Conservation (phyloP, 2,329 filamentous ascomycete species). For the Colletotrichum tanaceti region DNA sequence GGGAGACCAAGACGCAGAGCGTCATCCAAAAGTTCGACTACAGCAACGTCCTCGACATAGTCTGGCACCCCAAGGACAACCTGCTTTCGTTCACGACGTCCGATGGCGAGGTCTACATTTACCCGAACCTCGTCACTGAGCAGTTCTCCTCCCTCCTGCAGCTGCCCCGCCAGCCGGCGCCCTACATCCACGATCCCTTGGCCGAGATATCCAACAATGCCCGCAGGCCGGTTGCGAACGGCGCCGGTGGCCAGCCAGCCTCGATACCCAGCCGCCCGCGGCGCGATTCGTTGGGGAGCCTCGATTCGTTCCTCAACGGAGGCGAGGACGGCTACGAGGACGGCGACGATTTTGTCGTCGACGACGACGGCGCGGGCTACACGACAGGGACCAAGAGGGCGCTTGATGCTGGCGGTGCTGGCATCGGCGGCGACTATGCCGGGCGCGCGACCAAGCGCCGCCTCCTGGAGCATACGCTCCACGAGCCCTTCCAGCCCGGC, state of each 20-base stretch:
- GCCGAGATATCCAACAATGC: constrained; percentile 76
- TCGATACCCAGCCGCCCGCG: constrained; percentile 54
- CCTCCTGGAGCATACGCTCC: constrained; percentile 72
- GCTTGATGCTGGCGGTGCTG: constrained; percentile 63
- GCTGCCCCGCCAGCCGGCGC: constrained; percentile 76
- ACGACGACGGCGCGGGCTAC: constrained; percentile 96
- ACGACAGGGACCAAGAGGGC: constrained; percentile 68
- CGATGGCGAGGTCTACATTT: constrained; percentile 93
- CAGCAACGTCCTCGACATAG: constrained; percentile 83
- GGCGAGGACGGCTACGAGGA: constrained; percentile 62
- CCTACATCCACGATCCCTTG: constrained; percentile 85
- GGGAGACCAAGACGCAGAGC: constrained; percentile 90
- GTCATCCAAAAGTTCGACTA: constrained; percentile 83
- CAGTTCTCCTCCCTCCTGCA: constrained; percentile 68
- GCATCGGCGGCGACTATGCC: constrained; percentile 47
- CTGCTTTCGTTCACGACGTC: constrained; percentile 91
- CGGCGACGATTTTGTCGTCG: constrained; percentile 86
- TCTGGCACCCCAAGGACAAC: constrained; percentile 93
- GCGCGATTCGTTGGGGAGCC: constrained; percentile 76
- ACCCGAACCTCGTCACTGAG: constrained; percentile 74
- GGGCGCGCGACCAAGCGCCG: constrained; percentile 61
- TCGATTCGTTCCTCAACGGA: constrained; percentile 83
- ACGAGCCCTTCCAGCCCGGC: constrained; percentile 90
- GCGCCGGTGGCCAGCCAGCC: constrained; percentile 9
- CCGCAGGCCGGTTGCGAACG: constrained; percentile 58